Base-by-base conservation (phyloP, 306 rosid species). In the Styphnolobium japonicum region DNA sequence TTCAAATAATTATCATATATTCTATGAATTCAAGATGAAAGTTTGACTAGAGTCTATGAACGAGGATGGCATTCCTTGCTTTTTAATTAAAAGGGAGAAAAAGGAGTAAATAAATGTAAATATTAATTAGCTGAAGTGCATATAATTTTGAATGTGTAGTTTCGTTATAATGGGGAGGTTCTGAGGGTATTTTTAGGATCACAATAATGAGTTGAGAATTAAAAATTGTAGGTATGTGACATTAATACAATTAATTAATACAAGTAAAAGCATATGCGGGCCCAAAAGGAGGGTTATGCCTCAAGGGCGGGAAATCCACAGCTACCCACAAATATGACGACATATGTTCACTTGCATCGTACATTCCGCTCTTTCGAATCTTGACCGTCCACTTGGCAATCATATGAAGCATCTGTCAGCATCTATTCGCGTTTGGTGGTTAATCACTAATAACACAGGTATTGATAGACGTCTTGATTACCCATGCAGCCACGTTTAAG, bases 241-340 rank as follows among this genome's bases (percentile, higher is more conserved):
- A 34, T 65, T 45, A 78, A 71, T 71, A 63, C 73, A 27, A 27
- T 27, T 27, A n/a, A 27, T 27, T 27, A 27, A 27, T 27, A 27
- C 22, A 40, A 71, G 55, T 18, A 53, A 77, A 61, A 25, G 63
- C 79, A 39, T 10, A 4, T 5, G 16, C 3, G 68, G 83, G 63
- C 4, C 80, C 0, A 55, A 21, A 16, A 40, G 7, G 29, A 10
- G 25, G 22, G 67, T 25, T 16, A 21, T 1, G 19, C 39, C 75
- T 31, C 15, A 22, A 76, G 5, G 75, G 87, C 83, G 81, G 76
- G 81, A 86, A 83, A 83, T 34, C n/a, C 78, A 58, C 0, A 49
- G 6, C 7, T 10, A 15, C 3, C 74, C 77, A 77, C 51, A 55
- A 3, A 37, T 19, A 36, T 22, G 0, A 0, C 6, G 37, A 29